A percentile compares a stretch with the other conserved stretches of the same genome.
Conservation (phyloP, 1,284 basidiomycete species). For the Boletus smithii region DNA sequence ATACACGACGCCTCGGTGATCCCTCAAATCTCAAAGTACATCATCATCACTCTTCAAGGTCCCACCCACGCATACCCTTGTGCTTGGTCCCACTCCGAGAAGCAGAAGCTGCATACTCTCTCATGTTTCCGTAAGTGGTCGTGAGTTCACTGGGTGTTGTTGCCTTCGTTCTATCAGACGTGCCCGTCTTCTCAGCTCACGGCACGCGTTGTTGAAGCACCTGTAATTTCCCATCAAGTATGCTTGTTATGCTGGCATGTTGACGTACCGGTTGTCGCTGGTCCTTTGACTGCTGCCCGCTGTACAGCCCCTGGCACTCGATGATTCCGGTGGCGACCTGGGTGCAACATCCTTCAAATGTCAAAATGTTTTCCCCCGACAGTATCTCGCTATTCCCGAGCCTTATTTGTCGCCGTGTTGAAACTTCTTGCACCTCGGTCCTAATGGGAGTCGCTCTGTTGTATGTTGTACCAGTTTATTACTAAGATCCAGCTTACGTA, state of each 20-base stretch:
- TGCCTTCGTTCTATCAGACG: constrained; percentile 4
- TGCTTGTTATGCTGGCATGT: neutral
- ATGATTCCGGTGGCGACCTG: too few relatives aligned
- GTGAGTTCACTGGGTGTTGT: neutral
- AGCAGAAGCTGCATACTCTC: constrained; percentile 30
- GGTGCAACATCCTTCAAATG: too few relatives aligned
- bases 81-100: constrained; percentile 26
- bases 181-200: constrained; percentile 3
- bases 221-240: neutral
- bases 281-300: neutral
- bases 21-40: neutral
- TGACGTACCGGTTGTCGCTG: neutral
- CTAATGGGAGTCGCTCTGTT: too few relatives aligned
- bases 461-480: too few relatives aligned
- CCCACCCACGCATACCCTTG: constrained; percentile 17
- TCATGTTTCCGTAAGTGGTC: constrained; percentile 27
- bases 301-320: too few relatives aligned
- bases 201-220: neutral
- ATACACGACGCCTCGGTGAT: neutral
- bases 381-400: too few relatives aligned
- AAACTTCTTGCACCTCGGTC: too few relatives aligned
- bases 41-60: neutral
- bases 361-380: too few relatives aligned
- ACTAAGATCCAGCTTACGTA: constrained; percentile 10
- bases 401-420: too few relatives aligned